Evolutionary conservation across 768 basidiomycete genomes (phyloP), one percentile per base, ranked within the genome.

Genomic region (Leucocoprinus sp.): DNA sequence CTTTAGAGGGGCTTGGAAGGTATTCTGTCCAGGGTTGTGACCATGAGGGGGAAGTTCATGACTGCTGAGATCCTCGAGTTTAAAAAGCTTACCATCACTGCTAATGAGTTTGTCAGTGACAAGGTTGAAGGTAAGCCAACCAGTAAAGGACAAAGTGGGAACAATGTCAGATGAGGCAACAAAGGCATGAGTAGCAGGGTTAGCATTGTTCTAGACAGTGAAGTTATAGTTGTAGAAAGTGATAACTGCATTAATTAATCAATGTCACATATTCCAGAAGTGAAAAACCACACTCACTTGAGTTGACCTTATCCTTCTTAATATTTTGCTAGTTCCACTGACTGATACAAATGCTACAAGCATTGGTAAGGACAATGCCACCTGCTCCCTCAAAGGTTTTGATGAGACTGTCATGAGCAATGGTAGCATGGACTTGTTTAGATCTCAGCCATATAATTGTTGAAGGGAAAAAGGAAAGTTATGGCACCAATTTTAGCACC

Each of bases 221-320:
- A 99, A 99, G 83, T 99, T 99, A 64, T 96, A 93, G 82, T 99
- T 99, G 80, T 99, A 99, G 15, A 93, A 97, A 42, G 95, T 95
- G 68, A 98, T 90, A 74, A 98, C 88, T 91, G 18, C 40, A 50
- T n/a, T n/a, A 31, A 14, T 8, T 48, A 35, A 34, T 11, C 2
- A 36, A 58, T 5, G 59, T 6, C n/a, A 21, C 23, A 21, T 6
- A 22, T 26, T 27, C 12, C n/a, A 7, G 15, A 9, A 15, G 39
- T 5, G 38, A 17, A 38, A 11, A 0, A 28, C 21, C 8, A 31
- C 5, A 74, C 87, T 38, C 54, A 90, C 88, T 99, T 36, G 96
- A 95, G 80, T 98, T 99, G 56, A 77, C 71, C 57, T 88, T 89
- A 59, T 95, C 96, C 78, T n/a, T n/a, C n/a, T 90, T 84, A 40